phyloP scores from a whole-genome alignment of 1,284 basidiomycete genomes.

The Ceratobasidium sp. region DNA sequence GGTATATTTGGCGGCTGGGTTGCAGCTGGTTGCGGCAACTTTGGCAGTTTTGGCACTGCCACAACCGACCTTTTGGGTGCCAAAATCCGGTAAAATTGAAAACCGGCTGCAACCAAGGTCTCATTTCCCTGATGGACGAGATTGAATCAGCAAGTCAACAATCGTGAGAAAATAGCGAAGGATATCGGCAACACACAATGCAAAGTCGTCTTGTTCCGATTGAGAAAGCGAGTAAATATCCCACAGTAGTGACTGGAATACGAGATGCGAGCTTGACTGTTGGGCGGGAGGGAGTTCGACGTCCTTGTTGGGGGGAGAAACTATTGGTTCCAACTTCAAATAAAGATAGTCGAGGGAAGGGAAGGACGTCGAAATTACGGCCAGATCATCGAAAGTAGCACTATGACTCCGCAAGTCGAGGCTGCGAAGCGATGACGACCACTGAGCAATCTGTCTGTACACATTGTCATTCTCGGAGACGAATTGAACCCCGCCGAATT shows the following conservation, averaged over 20 bases:
- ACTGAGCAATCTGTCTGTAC: background rate
- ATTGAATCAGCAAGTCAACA: too few relatives aligned
- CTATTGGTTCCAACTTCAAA: too few relatives aligned
- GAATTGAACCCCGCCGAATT: background rate
- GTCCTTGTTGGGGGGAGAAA: too few relatives aligned
- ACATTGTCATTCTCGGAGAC: background rate
- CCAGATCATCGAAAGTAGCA: background rate
- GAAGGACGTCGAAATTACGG: background rate
- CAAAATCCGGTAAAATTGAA: too few relatives aligned
- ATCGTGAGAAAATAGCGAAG: too few relatives aligned
- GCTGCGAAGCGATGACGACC: background rate
- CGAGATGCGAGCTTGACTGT: background rate
- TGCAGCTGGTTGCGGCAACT: constrained; percentile 34
- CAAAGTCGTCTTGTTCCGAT: background rate
- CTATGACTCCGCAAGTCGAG: background rate
- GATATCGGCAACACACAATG: background rate
- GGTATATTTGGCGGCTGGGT: constrained; percentile 44
- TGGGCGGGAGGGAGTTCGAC: background rate
- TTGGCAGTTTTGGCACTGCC: too few relatives aligned
- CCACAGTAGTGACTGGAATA: background rate
- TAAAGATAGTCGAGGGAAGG: too few relatives aligned
- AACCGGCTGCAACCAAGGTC: too few relatives aligned
- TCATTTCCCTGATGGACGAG: too few relatives aligned
- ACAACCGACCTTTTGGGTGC: too few relatives aligned
- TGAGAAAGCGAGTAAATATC: background rate